Conservation (phyloP, 2,329 filamentous ascomycete species). For the Didymella keratinophila region DNA sequence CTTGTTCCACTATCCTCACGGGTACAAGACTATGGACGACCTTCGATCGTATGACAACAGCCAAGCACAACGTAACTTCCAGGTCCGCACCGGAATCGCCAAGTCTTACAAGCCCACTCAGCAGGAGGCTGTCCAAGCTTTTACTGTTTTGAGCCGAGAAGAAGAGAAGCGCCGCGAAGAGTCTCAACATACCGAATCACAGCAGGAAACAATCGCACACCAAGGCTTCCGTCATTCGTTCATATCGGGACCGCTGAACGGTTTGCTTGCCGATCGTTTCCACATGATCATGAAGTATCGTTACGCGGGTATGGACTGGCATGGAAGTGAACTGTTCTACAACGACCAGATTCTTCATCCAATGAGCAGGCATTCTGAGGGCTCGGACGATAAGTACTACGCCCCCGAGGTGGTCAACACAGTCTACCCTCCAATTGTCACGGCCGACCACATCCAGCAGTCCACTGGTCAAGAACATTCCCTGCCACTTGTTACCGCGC, state of each 20-base stretch:
- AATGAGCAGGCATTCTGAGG: slow-evolving; percentile 32
- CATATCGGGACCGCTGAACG: slow-evolving; percentile 75
- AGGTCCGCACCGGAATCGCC: slow-evolving; percentile 75
- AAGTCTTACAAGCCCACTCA: slow-evolving; percentile 74
- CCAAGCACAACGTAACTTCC: slow-evolving; percentile 51
- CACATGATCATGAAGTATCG: slow-evolving; percentile 69
- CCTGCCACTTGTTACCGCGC: slow-evolving; percentile 69
- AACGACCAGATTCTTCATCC: slow-evolving; percentile 54
- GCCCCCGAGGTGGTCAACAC: slow-evolving; percentile 42
- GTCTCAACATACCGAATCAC: slow-evolving; percentile 29
- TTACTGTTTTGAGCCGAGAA: slow-evolving; percentile 53
- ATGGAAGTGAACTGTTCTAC: slow-evolving; percentile 68
- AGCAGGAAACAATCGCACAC: slow-evolving; percentile 16
- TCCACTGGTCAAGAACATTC: slow-evolving; percentile 52
- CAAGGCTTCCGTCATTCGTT: slow-evolving; percentile 65
- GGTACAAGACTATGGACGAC: slow-evolving; percentile 68
- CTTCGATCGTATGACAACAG: slow-evolving; percentile 55
- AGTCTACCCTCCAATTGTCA: slow-evolving; percentile 56
- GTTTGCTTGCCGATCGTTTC: slow-evolving; percentile 72
- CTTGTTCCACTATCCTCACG: slow-evolving; percentile 69
- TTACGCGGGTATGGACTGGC: slow-evolving; percentile 67
- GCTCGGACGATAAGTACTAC: slow-evolving; percentile 53
- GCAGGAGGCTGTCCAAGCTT: slow-evolving; percentile 61
- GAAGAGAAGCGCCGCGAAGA: slow-evolving; percentile 37
- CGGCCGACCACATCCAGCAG: slow-evolving; percentile 59